These are phyloP conservation scores for Scheffersomyces coipomensis DNA, from an alignment of 805 yeast species.

Conservation along the genomic window DNA sequence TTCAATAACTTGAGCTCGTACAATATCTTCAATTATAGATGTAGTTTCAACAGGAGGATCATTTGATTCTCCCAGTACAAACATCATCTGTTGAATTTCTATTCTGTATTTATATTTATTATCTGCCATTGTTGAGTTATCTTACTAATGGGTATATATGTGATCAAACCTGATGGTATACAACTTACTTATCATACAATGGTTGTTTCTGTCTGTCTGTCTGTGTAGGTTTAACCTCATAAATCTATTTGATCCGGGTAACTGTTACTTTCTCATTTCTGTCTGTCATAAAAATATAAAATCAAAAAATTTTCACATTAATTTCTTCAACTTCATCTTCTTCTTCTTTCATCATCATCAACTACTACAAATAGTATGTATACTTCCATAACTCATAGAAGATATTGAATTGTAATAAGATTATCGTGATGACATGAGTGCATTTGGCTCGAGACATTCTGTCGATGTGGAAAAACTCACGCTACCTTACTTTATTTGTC, in stretches of 20 bases:
- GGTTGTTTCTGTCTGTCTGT: too few species aligned
- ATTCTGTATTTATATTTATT: constrained; percentile 73
- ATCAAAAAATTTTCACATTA: too few species aligned
- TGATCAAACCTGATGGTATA: too few species aligned
- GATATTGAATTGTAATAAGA: neutral
- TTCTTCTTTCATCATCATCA: too few species aligned
- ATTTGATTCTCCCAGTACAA: constrained; percentile 91
- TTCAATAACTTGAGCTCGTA: constrained; percentile 90
- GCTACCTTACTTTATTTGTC: constrained; percentile 86
- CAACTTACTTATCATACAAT: too few species aligned
- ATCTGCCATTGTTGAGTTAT: constrained; percentile 17
- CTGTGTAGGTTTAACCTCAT: neutral
- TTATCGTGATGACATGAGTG: constrained; percentile 88
- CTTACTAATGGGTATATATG: too few species aligned
- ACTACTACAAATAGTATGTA: neutral
- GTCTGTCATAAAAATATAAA: neutral
- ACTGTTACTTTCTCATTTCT: neutral
- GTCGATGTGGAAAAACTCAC: constrained; percentile 98
- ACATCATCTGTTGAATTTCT: constrained; percentile 98
- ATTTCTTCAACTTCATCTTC: neutral
- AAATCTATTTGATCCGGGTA: neutral
- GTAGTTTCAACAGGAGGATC: constrained; percentile 94
- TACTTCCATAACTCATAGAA: neutral
- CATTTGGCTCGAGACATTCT: constrained; percentile 98
- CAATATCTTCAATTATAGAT: constrained; percentile 91